These are phyloP conservation scores for Cadophora sp. DNA, from an alignment of 2,329 filamentous ascomycete genomes.

Conservation along the genomic window DNA sequence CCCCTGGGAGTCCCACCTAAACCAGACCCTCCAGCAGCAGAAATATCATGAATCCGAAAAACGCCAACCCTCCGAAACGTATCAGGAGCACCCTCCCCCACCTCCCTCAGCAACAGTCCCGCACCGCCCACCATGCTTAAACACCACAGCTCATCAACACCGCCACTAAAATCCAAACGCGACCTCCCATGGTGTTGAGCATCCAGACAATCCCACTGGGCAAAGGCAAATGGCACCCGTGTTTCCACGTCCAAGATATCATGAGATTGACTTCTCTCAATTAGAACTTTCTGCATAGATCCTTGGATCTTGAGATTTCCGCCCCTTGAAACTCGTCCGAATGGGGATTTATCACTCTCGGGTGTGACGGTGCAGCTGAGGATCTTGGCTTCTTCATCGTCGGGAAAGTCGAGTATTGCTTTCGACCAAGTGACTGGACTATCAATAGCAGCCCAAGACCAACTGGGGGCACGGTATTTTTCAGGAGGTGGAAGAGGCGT, in stretches of 20 bases:
- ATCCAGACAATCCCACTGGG: conserved; percentile 20
- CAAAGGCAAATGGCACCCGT: conserved; percentile 12
- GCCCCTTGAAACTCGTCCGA: background rate
- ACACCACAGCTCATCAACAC: conserved; percentile 13
- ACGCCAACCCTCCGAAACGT: conserved; percentile 20
- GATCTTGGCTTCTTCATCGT: conserved; percentile 4
- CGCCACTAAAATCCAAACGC: background rate
- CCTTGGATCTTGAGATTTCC: conserved; percentile 15
- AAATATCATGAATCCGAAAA: conserved; percentile 11
- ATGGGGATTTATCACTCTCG: conserved; percentile 9
- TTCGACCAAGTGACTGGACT: conserved; percentile 20
- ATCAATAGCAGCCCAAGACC: conserved; percentile 22
- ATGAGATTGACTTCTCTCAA: background rate
- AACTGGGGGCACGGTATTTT: conserved; percentile 21
- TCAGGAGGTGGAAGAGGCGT: background rate
- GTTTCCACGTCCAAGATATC: conserved; percentile 5
- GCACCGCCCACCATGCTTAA: conserved; percentile 1
- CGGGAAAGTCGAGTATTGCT: conserved; percentile 6
- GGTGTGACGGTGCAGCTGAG: conserved; percentile 3
- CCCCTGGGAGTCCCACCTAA: background rate
- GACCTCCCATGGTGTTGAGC: background rate
- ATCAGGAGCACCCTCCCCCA: background rate
- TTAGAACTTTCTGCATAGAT: conserved; percentile 5
- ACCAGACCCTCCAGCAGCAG: background rate
- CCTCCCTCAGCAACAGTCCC: conserved; percentile 12